Evolutionary conservation across 2,329 filamentous ascomycete genomes (phyloP).

Genomic region (Phaeosphaeriaceae sp.): DNA sequence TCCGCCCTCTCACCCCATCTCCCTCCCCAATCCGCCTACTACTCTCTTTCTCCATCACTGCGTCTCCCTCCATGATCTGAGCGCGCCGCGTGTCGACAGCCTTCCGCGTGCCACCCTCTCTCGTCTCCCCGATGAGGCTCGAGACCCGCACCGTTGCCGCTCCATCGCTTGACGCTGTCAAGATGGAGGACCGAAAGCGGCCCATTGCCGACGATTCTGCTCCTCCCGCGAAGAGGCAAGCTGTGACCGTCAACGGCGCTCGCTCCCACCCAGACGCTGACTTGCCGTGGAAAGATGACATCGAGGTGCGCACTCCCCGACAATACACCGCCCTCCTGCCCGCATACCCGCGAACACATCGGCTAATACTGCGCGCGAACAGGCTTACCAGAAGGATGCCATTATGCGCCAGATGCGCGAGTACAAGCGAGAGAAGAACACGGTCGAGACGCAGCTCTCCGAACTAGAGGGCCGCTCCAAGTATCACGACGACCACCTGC

Average conservation of each 20-base stretch:
- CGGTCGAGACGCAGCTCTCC: constrained; percentile 79
- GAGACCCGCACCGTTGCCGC: constrained; percentile 75
- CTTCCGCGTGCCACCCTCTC: constrained; percentile 32
- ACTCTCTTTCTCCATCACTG: constrained; percentile 3
- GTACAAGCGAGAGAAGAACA: constrained; percentile 88
- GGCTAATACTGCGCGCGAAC: constrained; percentile 43
- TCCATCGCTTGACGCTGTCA: constrained; percentile 80
- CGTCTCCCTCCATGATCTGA: constrained; percentile 24
- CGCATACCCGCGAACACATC: constrained; percentile 30
- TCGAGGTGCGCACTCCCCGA: constrained; percentile 69
- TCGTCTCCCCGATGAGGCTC: constrained; percentile 79
- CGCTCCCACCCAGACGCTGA: constrained; percentile 70
- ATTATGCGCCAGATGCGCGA: constrained; percentile 98
- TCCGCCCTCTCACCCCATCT: constrained; percentile 17
- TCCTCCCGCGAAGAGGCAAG: constrained; percentile 90
- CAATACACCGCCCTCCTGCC: constrained; percentile 22
- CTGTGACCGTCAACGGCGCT: constrained; percentile 74
- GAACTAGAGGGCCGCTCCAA: constrained; percentile 79
- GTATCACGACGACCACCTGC: constrained; percentile 91
- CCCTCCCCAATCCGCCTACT: constrained; percentile 32
- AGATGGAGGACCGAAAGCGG: constrained; percentile 99
- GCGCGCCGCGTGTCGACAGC: constrained; percentile 23
- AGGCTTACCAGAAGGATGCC: constrained; percentile 95
- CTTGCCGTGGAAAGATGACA: constrained; percentile 73
- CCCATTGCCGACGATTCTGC: constrained; percentile 85